Conservation (phyloP, 345 rosid genomes). For the Gossypium rotundifolium region DNA sequence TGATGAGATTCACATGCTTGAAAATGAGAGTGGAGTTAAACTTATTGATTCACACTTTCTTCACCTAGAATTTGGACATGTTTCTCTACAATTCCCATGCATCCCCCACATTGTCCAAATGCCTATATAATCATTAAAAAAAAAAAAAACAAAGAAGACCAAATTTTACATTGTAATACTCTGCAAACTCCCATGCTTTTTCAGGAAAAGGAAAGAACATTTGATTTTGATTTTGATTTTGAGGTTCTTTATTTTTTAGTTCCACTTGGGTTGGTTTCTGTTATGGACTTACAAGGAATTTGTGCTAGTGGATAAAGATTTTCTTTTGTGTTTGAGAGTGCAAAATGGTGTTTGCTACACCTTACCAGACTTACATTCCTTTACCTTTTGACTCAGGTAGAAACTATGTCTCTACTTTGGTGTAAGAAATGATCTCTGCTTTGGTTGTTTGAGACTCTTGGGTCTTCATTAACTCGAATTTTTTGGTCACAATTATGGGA, state of each 20-base stretch:
- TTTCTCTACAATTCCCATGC: not conserved
- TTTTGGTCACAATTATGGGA: not conserved
- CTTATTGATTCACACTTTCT: not conserved
- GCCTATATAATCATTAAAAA: not conserved
- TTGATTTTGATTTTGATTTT: no score
- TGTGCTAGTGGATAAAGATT: not conserved
- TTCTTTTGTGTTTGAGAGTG: not conserved
- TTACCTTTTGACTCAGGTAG: conserved; percentile 8
- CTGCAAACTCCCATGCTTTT: not conserved
- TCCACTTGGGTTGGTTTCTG: not conserved
- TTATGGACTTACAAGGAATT: not conserved
- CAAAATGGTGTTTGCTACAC: not conserved
- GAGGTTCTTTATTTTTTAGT: not conserved
- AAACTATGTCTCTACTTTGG: not conserved
- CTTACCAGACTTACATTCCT: conserved; percentile 12
- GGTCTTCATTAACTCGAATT: not conserved
- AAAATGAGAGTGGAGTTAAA: not conserved
- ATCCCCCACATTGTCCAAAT: not conserved
- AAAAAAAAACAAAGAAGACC: not conserved
- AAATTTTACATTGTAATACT: not conserved
- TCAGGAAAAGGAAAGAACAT: not conserved
- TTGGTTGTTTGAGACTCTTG: not conserved
- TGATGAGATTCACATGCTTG: not conserved
- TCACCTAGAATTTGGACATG: not conserved
- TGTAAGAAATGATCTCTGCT: not conserved